phyloP scores from a whole-genome alignment of 495 filamentous ascomycete species.

The Choiromyces venosus region DNA sequence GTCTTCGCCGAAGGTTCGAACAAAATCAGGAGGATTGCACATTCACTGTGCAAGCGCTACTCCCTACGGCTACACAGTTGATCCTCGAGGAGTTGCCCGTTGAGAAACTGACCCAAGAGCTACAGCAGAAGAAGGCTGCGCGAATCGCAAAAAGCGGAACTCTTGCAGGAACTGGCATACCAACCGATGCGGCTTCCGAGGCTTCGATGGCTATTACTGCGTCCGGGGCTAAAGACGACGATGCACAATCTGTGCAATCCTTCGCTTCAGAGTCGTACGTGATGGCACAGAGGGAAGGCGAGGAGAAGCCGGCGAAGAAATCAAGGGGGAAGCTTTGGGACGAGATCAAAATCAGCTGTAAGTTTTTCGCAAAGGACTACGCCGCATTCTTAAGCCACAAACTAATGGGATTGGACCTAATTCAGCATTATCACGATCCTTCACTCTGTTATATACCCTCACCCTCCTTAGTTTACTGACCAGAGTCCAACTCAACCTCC shows the following conservation, averaged over 20 bases:
- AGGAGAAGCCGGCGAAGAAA: slow-evolving; percentile 56
- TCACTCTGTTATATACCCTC: slow-evolving; percentile 86
- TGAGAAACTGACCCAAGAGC: slow-evolving; percentile 78
- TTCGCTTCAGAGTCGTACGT: slow-evolving; percentile 41
- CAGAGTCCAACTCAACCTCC: slow-evolving; percentile 91
- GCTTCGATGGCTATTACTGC: slow-evolving; percentile 7
- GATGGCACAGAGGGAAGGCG: slow-evolving; percentile 41
- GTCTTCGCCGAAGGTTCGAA: slow-evolving; percentile 89
- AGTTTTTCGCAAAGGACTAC: slow-evolving; percentile 38
- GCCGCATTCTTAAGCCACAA: slow-evolving; percentile 13
- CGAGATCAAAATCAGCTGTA: slow-evolving; percentile 93
- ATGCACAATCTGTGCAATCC: slow-evolving; percentile 38
- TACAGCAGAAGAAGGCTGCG: slow-evolving; percentile 88
- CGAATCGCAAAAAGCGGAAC: slow-evolving; percentile 56
- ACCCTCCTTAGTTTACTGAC: slow-evolving; percentile 87
- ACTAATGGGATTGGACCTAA: slow-evolving; percentile 11
- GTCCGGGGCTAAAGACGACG: slow-evolving; percentile 33
- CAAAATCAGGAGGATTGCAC: slow-evolving; percentile 99
- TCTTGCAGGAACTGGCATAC: neutral
- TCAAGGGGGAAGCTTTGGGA: slow-evolving; percentile 93
- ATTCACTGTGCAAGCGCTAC: slow-evolving; percentile 90
- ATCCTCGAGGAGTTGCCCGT: slow-evolving; percentile 83
- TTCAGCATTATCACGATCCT: slow-evolving; percentile 78
- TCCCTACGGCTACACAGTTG: slow-evolving; percentile 83
- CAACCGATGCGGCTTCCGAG: slow-evolving; percentile 28